Base-by-base conservation (phyloP, 176 grass and related monocot genomes). In the Avena insularis region DNA sequence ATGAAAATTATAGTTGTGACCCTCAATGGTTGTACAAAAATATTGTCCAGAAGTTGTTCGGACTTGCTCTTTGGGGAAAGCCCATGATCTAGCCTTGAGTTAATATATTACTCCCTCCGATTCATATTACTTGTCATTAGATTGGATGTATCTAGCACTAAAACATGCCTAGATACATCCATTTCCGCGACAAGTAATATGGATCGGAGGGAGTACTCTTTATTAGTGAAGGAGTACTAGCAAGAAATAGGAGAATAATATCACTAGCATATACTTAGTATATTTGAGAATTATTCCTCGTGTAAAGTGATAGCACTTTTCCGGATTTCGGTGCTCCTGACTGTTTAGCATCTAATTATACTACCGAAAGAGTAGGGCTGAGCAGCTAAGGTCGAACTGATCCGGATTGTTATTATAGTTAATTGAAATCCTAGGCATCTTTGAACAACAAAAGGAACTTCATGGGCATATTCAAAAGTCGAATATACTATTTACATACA, bases 381-480 rank as follows among this genome's bases (percentile, higher is more conserved):
- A 13, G 43, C 6, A 76, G 89, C 74, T 74, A 90, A 90, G 84
- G 36, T 79, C 54, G 89, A 83, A 83, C 27, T 35, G 62, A 79
- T 90, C 46, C 74, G 6, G 50, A 50, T 56, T 35, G 6, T 23
- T 35, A 23, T 51, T 84, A 62, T 33, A 21, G 48, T 2, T 67
- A 48, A 27, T 19, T 16, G 6, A 67, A 33, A 35, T 8, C 21
- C 8, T 17, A 13, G 12, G 85, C 85, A 91, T 87, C 85, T 91
- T 87, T 91, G 89, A 91, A 87, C 85, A 64, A 8, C 40, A 45
- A 83, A 76, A 53, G 51, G 67, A 91, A 87, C 33, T 36, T 56
- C 8, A 1, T 7, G 48, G 23, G 21, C 4, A 53, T 76, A 83
- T 78, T 90, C 72, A 71, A 81, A 86, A 82, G 53, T 14, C 53